Base-by-base conservation (phyloP, 2,329 filamentous ascomycete genomes). In the Trichoderma sp. region DNA sequence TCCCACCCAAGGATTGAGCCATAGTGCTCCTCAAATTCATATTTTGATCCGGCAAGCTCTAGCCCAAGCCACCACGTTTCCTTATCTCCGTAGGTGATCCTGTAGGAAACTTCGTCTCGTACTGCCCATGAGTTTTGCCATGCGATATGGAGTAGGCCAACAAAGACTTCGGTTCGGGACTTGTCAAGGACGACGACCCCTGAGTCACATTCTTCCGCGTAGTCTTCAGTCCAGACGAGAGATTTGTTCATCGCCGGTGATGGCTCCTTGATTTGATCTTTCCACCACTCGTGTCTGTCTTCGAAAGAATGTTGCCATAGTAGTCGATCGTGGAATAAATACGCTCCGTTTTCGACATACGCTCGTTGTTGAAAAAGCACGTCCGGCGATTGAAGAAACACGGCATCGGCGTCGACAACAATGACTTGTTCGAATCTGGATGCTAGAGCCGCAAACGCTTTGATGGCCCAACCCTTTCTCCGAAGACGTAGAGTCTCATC, bases 41-140 rank as follows among this genome's bases (percentile, higher is more conserved):
- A 87, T 0, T 67, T 76, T 0, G 84, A 81, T 4, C 82, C 83
- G 3, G 82, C 81, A 1, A 86, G 80, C 75, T 87, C 86, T 8
- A 86, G 80, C 0, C 85, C 85, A 27, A 87, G 80, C 86, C 86
- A 87, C 81, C 83, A 87, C 1, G 82, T 85, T 76, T 87, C 86
- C 77, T 87, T 87, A 50, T 88, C 86, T 0, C 86, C 86, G 27
- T 87, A 84, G 0, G 81, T 85, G 33, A 86, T 79, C 38, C 81
- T 80, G 75, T 86, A 87, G 1, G 85, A 86, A 11, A 84, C 80
- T 31, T 84, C 80, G 4, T 85, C 83, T 0, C 86, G 82, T 1
- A 87, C 85, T 0, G 75, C 78, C 7, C 81, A 78, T 1, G 83
- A 83, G 68, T 88, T 87, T 77, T 87, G 85, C 86, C 86, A 87